A percentile compares a stretch with the other conserved stretches of the same genome.
phyloP scores from a whole-genome alignment of 805 yeast genomes.

The Nakazawaea ernobii region DNA sequence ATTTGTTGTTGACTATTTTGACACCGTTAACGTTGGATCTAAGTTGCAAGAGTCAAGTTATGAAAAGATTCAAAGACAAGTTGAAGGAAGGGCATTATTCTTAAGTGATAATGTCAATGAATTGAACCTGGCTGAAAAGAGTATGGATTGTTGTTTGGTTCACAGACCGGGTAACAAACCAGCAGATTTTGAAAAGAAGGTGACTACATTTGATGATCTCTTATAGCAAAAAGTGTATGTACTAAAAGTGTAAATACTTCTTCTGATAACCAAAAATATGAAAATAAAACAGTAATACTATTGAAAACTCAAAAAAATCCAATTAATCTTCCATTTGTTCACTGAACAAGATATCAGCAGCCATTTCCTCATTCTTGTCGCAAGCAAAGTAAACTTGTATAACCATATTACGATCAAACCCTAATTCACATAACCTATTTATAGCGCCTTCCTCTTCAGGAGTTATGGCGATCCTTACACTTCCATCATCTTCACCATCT shows the following conservation, averaged over 20 bases:
- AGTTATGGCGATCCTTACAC: slow-evolving; percentile 56
- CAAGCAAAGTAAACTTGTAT: slow-evolving; percentile 96
- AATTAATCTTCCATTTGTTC: slow-evolving; percentile 33
- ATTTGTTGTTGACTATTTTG: slow-evolving; percentile 64
- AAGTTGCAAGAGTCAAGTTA: slow-evolving; percentile 60
- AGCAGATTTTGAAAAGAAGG: slow-evolving; percentile 26
- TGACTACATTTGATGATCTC: slow-evolving; percentile 25
- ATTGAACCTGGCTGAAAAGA: slow-evolving; percentile 64
- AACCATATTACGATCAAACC: slow-evolving; percentile 83
- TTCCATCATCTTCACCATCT: slow-evolving; percentile 31
- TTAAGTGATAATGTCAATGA: slow-evolving; percentile 79
- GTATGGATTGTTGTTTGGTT: slow-evolving; percentile 52
- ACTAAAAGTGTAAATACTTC: neutral
- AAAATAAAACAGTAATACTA: neutral
- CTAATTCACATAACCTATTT: slow-evolving; percentile 81
- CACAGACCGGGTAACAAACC: slow-evolving; percentile 72
- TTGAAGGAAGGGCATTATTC: slow-evolving; percentile 46
- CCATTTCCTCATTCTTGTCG: slow-evolving; percentile 93
- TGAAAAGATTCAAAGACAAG: slow-evolving; percentile 39
- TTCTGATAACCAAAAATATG: neutral
- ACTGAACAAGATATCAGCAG: slow-evolving; percentile 85
- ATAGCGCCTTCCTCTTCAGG: slow-evolving; percentile 89
- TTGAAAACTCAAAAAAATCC: neutral
- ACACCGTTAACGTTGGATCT: slow-evolving; percentile 77
- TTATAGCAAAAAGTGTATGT: slow-evolving; percentile 10